Evolutionary conservation across 768 basidiomycete genomes (phyloP).

Genomic region (Tephrocybe sp.): DNA sequence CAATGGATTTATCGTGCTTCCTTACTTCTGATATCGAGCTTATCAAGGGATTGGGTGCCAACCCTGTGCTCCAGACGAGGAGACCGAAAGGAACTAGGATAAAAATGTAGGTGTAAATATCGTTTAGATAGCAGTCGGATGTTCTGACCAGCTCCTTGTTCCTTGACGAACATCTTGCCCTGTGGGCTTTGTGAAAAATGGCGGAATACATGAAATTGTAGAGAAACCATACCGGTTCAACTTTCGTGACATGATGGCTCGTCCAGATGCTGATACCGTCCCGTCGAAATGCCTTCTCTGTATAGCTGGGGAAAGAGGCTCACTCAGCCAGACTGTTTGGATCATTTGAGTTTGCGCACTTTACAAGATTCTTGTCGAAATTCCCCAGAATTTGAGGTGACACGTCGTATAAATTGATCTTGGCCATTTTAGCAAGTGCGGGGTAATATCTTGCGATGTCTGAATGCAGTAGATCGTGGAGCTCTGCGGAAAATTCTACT

Average conservation of each 20-base stretch:
- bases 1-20: constrained; percentile 59
- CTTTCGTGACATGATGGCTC: constrained; percentile 69
- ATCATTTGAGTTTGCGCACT: constrained; percentile 35
- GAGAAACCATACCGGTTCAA: constrained; percentile 47
- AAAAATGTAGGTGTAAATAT: constrained; percentile 1
- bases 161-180: constrained; percentile 11
- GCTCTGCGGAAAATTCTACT: constrained; percentile 81
- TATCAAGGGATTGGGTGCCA: constrained; percentile 80
- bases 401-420: constrained; percentile 81
- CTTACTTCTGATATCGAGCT: constrained; percentile 52
- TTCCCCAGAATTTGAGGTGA: constrained; percentile 71
- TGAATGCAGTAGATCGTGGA: constrained; percentile 71
- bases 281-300: constrained; percentile 65
- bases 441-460: constrained; percentile 67
- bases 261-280: constrained; percentile 75
- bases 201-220: background rate
- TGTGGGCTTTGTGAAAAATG: background rate
- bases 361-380: constrained; percentile 67
- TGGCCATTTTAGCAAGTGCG: constrained; percentile 55
- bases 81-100: constrained; percentile 72
- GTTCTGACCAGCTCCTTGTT: constrained; percentile 11
- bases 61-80: constrained; percentile 85
- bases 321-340: background rate
- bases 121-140: background rate
- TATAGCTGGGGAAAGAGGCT: constrained; percentile 49